Percentiles rank a stretch among this genome's conserved stretches.
Conservation (phyloP, 2,329 filamentous ascomycete genomes). For the Exserohilum turcica region DNA sequence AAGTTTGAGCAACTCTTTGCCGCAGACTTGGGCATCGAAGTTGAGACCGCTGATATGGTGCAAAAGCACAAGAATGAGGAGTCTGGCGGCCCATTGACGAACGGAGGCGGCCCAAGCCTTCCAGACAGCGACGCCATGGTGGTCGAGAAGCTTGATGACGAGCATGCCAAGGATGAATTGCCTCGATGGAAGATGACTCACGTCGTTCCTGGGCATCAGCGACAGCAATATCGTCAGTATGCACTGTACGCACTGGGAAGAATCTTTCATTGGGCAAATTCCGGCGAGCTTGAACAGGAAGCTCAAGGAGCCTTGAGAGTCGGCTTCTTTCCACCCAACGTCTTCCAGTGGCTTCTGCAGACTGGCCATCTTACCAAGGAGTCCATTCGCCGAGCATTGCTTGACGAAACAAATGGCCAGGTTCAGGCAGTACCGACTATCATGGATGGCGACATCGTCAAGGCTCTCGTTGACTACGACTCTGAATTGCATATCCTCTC, state of each 20-base stretch:
- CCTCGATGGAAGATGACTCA: constrained; percentile 56
- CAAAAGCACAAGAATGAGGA: constrained; percentile 27
- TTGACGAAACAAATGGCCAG: constrained; percentile 45
- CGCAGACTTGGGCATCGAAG: constrained; percentile 44
- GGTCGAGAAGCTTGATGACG: constrained; percentile 24
- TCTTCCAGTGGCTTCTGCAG: constrained; percentile 65
- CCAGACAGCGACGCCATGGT: constrained; percentile 22
- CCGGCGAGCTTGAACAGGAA: constrained; percentile 10
- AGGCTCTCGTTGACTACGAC: constrained; percentile 68
- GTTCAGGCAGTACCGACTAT: constrained; percentile 54
- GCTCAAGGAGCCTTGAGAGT: constrained; percentile 42
- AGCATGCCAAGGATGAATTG: constrained; percentile 28
- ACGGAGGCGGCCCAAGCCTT: constrained; percentile 28
- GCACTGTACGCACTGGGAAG: constrained; percentile 60
- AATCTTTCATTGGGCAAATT: constrained; percentile 50
- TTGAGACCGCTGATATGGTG: constrained; percentile 26
- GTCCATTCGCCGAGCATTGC: constrained; percentile 51
- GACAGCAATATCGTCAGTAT: constrained; percentile 67
- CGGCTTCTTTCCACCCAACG: constrained; percentile 55
- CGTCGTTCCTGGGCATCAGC: constrained; percentile 50
- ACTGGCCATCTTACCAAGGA: constrained; percentile 57
- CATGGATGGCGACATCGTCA: constrained; percentile 65
- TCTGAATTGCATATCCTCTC: constrained; percentile 70
- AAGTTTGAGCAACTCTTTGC: constrained; percentile 52
- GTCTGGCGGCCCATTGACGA: constrained; percentile 26